Percentiles rank a stretch among this genome's conserved stretches.
These are phyloP conservation scores for Hygrocybe coccinea DNA, from an alignment of 768 basidiomycete genomes.

Conservation along the genomic window DNA sequence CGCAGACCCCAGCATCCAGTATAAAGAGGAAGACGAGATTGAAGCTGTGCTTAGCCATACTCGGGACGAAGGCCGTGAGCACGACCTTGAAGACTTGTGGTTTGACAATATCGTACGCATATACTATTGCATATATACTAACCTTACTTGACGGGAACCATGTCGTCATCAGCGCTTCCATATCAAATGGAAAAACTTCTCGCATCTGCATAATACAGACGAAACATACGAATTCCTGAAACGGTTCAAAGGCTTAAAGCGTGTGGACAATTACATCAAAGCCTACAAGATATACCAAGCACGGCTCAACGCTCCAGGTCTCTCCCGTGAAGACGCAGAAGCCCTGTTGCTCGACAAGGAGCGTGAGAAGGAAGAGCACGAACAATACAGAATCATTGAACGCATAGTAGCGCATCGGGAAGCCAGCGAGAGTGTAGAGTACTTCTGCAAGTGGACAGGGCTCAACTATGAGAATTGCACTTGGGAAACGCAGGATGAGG, in stretches of 20 bases:
- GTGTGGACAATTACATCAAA: slow-evolving; percentile 99
- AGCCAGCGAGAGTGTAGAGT: slow-evolving; percentile 59
- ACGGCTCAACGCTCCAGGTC: slow-evolving; percentile 55
- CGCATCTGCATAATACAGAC: slow-evolving; percentile 98
- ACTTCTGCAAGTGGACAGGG: slow-evolving; percentile 96
- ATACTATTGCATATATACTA: slow-evolving; percentile 11
- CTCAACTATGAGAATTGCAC: slow-evolving; percentile 94
- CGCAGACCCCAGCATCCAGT: slow-evolving; percentile 46
- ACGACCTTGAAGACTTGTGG: slow-evolving; percentile 78
- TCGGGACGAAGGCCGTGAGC: slow-evolving; percentile 75
- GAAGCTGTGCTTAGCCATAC: slow-evolving; percentile 85
- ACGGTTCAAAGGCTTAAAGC: slow-evolving; percentile 90
- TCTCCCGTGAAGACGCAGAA: slow-evolving; percentile 85
- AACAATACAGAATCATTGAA: slow-evolving; percentile 87
- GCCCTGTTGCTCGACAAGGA: slow-evolving; percentile 86
- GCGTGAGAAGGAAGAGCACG: slow-evolving; percentile 85
- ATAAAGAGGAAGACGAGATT: slow-evolving; percentile 80
- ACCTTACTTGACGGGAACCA: slow-evolving; percentile 14
- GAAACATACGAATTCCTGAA: slow-evolving; percentile 96
- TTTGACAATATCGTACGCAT: slow-evolving; percentile 75
- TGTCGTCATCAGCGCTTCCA: slow-evolving; percentile 73
- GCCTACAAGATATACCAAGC: slow-evolving; percentile 71
- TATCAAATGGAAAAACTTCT: slow-evolving; percentile 99
- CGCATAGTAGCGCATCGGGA: slow-evolving; percentile 81
- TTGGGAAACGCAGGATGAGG: slow-evolving; percentile 84